Evolutionary conservation across 306 rosid genomes (phyloP).

Genomic region (Astragalus glycyphyllos): DNA sequence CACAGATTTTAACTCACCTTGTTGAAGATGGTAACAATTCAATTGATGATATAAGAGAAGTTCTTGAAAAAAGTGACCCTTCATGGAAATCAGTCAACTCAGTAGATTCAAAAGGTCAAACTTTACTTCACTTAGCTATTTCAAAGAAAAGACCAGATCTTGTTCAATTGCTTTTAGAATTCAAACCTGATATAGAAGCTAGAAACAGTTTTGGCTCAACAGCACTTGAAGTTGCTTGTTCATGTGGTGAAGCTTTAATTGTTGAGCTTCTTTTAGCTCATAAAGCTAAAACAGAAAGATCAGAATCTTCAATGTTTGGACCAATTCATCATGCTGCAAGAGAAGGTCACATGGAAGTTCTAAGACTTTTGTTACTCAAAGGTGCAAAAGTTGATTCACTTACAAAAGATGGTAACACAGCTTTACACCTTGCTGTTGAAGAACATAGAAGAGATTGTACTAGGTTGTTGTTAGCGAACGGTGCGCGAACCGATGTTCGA

Average conservation of each 20-base stretch:
- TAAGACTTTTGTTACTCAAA: conserved; percentile 72
- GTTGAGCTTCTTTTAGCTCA: conserved; percentile 81
- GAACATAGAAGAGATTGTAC: conserved; percentile 65
- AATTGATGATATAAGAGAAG: conserved; percentile 73
- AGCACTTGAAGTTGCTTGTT: conserved; percentile 70
- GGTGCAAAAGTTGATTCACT: conserved; percentile 64
- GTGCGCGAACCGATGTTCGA: conserved; percentile 54
- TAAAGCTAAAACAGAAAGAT: conserved; percentile 60
- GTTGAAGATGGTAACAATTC: conserved; percentile 53
- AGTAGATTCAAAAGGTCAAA: conserved; percentile 58
- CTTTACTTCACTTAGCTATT: conserved; percentile 67
- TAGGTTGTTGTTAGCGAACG: conserved; percentile 65
- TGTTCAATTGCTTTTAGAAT: conserved; percentile 77
- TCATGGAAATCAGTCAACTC: conserved; percentile 65
- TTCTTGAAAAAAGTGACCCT: conserved; percentile 65
- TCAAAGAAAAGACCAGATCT: conserved; percentile 63
- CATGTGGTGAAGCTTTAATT: conserved; percentile 60
- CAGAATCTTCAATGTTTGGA: conserved; percentile 54
- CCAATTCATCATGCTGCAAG: conserved; percentile 67
- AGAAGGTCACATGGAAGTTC: conserved; percentile 71
- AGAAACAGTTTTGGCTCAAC: conserved; percentile 54
- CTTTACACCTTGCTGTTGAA: conserved; percentile 72
- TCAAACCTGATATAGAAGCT: conserved; percentile 63
- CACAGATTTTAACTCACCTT: conserved; percentile 60
- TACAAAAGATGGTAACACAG: conserved; percentile 71